Evolutionary conservation across 495 filamentous ascomycete species (phyloP), one percentile per base, ranked within the genome.

Genomic region (Hapsidospora chrysogenum): DNA sequence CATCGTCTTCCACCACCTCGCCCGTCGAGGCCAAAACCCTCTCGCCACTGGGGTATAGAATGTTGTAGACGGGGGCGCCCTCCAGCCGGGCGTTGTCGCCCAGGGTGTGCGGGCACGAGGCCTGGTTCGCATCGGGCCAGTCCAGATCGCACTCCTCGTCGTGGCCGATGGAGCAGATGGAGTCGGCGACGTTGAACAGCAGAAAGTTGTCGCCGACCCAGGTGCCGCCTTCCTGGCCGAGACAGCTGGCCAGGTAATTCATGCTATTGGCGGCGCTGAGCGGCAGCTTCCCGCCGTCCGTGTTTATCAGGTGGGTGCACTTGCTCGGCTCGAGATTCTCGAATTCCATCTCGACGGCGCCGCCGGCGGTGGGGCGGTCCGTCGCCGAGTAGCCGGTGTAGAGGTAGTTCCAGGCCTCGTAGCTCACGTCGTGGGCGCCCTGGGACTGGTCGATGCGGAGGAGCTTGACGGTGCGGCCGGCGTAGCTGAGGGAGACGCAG

Each of bases 351-450:
- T 55, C 46, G 15, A 52, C 37, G 21, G 52, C 47, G 19, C 62
- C 60, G 36, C 62, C 62, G 1, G 58, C 51, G 4, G 56, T 47
- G 3, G 62, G 62, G n/a, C 43, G 41, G 17, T 61, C 47, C 1
- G 53, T 58, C 3, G 62, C 62, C n/a, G 56, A 47, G 25, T 51
- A 49, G 26, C 62, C 62, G 0, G 59, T 61, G 26, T 50, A 45
- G 5, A 66, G 58, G 25, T 61, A 61, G 43, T 66, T 66, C 62
- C 62, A 66, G 10, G 62, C 60, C 39, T 64, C 60, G 48, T 64
- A 66, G 41, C 54, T 59, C 41, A 66, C 47, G 33, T 66, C 62
- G 48, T 64, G 44, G 6, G 62, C 62, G 37, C 62, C 62, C 34
- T 53, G 35, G 17, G 58, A 63, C 38, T 60, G 57, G 41, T 66